Evolutionary conservation across 2,329 filamentous ascomycete genomes (phyloP).

Genomic region (Rugonectria rugulosa): DNA sequence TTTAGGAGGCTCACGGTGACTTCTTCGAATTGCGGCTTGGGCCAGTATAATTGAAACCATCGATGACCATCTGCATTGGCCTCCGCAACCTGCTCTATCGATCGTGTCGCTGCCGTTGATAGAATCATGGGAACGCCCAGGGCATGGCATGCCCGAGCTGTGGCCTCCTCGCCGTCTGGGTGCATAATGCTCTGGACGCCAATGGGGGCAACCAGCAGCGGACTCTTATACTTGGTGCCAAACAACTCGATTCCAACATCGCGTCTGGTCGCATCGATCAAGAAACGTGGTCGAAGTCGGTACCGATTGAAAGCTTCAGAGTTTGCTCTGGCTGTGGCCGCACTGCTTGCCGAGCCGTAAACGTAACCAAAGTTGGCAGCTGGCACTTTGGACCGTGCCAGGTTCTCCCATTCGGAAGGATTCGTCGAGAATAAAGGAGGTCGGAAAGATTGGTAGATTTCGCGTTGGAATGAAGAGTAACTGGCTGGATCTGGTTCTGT

Average conservation of each 20-base stretch:
- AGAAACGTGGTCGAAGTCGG: slow-evolving; percentile 61
- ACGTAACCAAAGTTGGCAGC: slow-evolving; percentile 55
- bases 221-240: slow-evolving; percentile 51
- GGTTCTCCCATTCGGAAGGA: slow-evolving; percentile 30
- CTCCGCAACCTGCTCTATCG: slow-evolving; percentile 71
- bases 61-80: slow-evolving; percentile 64
- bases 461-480: slow-evolving; percentile 32
- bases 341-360: slow-evolving; percentile 66
- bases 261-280: slow-evolving; percentile 52
- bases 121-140: slow-evolving; percentile 71
- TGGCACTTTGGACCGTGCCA: slow-evolving; percentile 29
- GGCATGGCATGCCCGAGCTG: slow-evolving; percentile 67
- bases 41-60: slow-evolving; percentile 81
- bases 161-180: slow-evolving; percentile 67
- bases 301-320: slow-evolving; percentile 62
- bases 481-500: slow-evolving; percentile 27
- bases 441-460: slow-evolving; percentile 35
- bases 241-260: slow-evolving; percentile 62
- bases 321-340: slow-evolving; percentile 67
- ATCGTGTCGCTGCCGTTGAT: slow-evolving; percentile 68
- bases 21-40: slow-evolving; percentile 63
- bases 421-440: slow-evolving; percentile 32
- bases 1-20: slow-evolving; percentile 69
- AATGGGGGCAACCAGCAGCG: slow-evolving; percentile 69
- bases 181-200: slow-evolving; percentile 76